Percentiles rank a stretch among this genome's conserved stretches.
phyloP scores from a whole-genome alignment of 495 filamentous ascomycete species.

The Hyaloscypha variabilis region DNA sequence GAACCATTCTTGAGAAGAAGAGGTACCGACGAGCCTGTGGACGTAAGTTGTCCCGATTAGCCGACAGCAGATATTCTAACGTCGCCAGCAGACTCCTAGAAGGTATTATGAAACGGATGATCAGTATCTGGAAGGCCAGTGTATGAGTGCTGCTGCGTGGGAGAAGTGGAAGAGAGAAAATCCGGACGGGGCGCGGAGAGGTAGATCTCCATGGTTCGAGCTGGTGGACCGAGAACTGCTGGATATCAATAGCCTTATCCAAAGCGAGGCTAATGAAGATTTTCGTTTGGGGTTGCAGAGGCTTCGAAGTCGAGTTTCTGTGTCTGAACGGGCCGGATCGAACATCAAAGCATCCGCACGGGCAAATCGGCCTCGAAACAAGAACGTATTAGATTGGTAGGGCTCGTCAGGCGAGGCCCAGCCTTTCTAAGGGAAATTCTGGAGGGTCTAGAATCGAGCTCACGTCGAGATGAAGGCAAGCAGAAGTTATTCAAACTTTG shows the following conservation, averaged over 20 bases:
- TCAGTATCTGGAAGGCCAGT: background rate
- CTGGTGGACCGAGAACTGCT: background rate
- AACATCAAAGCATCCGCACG: background rate
- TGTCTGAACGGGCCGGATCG: background rate
- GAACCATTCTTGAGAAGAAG: constrained; percentile 7
- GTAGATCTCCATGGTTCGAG: constrained; percentile 5
- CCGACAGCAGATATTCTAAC: background rate
- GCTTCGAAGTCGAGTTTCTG: background rate
- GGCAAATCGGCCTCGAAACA: background rate
- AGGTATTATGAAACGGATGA: constrained; percentile 12
- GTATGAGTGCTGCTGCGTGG: background rate
- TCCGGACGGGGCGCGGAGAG: background rate
- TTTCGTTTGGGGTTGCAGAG: background rate
- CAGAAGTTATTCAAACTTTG: background rate
- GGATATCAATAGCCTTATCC: constrained; percentile 2
- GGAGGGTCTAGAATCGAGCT: background rate
- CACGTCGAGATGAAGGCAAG: background rate
- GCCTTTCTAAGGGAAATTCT: background rate
- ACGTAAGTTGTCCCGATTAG: background rate
- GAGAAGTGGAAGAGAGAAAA: constrained; percentile 9
- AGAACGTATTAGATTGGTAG: background rate
- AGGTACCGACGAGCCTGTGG: constrained; percentile 7
- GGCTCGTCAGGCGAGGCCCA: background rate
- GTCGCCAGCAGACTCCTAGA: background rate
- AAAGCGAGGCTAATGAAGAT: background rate